These are phyloP conservation scores for Eucalyptus fibrosa DNA, from an alignment of 345 rosid species.

Conservation along the genomic window DNA sequence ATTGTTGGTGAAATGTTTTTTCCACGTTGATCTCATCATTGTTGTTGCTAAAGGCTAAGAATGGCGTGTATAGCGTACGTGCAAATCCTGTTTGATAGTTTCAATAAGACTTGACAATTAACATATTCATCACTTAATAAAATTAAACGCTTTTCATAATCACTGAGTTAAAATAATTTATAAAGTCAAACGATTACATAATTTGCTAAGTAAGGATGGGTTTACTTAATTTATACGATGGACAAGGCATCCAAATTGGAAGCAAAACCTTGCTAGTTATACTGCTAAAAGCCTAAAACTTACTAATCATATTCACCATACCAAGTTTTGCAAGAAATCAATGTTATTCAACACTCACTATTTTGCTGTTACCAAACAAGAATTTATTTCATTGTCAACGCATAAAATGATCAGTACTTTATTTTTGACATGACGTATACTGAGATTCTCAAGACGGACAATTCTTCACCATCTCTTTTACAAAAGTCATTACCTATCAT, in stretches of 20 bases:
- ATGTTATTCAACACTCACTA: not conserved
- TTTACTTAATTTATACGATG: not conserved
- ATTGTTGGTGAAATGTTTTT: not conserved
- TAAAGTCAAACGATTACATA: not conserved
- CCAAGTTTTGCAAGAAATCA: not conserved
- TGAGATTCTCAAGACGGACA: not conserved
- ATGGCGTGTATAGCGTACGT: not conserved
- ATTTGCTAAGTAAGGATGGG: not conserved
- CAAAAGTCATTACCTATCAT: not conserved
- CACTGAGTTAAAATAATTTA: not conserved
- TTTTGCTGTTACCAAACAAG: not conserved
- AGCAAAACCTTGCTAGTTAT: not conserved
- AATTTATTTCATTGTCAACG: not conserved
- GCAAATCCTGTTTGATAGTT: not conserved
- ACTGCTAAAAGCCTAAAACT: not conserved
- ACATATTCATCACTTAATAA: not conserved
- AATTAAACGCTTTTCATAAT: not conserved
- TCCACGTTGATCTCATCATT: not conserved
- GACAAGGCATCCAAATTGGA: not conserved
- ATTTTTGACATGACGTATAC: not conserved
- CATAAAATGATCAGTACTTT: not conserved
- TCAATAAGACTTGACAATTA: not conserved
- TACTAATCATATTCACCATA: not conserved
- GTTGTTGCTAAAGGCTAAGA: not conserved
- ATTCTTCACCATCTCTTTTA: not conserved